Evolutionary conservation across 2,329 filamentous ascomycete species (phyloP), one percentile per base, ranked within the genome.

Genomic region (Stagonosporopsis chrysanthemi): DNA sequence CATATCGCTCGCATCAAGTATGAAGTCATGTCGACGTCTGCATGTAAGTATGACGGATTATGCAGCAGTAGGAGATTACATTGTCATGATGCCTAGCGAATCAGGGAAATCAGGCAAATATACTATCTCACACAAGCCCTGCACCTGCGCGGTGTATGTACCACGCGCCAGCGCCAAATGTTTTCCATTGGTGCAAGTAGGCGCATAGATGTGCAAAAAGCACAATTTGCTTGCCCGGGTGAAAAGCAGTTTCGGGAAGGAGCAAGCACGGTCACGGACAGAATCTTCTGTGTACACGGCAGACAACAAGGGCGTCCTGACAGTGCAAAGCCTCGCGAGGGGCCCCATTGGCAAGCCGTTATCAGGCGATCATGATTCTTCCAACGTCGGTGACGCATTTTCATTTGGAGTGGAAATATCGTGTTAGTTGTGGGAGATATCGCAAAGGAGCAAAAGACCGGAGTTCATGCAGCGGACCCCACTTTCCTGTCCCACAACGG

Each of bases 401-500:
- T 12, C 22, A 41, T 26, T 26, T 41, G 15, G 4, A 15, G 7
- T 4, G 26, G 22, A 12, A 5, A 22, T 6, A 8, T 6, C 6
- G 22, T 15, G 19, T 24, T 11, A 22, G 8, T 6, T 24, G 12
- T 41, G 9, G 3, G 11, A 12, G 9, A 11, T 31, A 12, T 6
- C 26, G 9, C 9, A 11, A 28, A 7, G 26, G 26, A 28, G 26
- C 19, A 28, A 4, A 28, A 6, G 26, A 28, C 9, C 6, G 6
- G 6, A 28, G 26, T 28, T 4, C 26, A 28, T 31, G 11, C 29
- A 12, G 29, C 11, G 6, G 29, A 31, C 29, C 29, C 29, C 29
- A 42, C 38, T 17, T 42, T 50, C 28, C 17, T 33, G 47, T 36
- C 19, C 47, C 47, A 50, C 47, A 42, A 42, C 47, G 47, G 47